Base-by-base conservation (phyloP, 352 stramenopile genomes). In the Aphanomyces cochlioides region DNA sequence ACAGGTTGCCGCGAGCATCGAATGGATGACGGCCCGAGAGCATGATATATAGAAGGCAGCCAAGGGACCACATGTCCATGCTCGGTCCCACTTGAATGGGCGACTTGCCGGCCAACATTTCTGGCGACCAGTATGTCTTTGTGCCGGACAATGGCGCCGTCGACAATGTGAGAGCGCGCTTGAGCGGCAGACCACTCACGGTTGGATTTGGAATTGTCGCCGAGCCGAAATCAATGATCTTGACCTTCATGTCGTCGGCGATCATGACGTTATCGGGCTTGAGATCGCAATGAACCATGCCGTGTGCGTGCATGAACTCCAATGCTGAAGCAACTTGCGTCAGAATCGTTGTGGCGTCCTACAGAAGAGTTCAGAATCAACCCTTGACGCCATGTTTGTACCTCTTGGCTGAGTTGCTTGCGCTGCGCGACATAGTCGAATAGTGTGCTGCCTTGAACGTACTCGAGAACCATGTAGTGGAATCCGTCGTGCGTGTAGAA, bases 251-350 rank as follows among this genome's bases (percentile, higher is more conserved):
- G 41, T 72, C 72, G 37, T 57, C 53, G 37, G 47, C 50, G 17
- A 95, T 68, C 78, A 96, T 90, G 67, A 96, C 79, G 66, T 96
- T 96, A 68, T 94, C 89, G 0, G 89, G 89, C 67, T 96, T 96
- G 15, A 96, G 75, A 68, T 96, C 89, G n/a, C 88, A 82, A 65
- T 96, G 89, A 39, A 92, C 75, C 38, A 96, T 77, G 48, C 85
- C 76, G 5, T 80, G 64, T 10, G 77, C 47, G 48, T 89, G 74
- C 61, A 96, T 80, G 66, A 93, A 95, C 37, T 76, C 72, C 39
- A 95, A 67, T 19, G 85, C 87, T 38, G 80, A 83, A 7, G 83
- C 79, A 15, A 95, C 67, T 50, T 95, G 84, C 6, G 77, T 74
- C 7, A 81, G 76, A 15, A 93, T 77, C 45, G 83, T 73, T 34